A percentile compares a stretch with the other conserved stretches of the same genome.
Conservation (phyloP, 1,284 basidiomycete species). For the Entoloma clypeatum region DNA sequence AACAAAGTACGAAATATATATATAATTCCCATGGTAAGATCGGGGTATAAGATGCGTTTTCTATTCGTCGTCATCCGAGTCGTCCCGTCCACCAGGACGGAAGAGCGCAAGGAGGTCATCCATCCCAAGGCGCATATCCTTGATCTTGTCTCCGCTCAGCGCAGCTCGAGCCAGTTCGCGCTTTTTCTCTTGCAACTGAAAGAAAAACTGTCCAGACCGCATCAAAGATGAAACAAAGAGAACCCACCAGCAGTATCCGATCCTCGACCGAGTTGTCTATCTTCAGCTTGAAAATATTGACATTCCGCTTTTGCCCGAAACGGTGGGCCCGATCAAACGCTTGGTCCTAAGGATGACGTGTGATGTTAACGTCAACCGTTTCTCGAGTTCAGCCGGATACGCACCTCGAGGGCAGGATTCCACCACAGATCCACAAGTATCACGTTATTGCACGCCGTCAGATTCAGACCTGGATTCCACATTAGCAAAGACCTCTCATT, state of each 20-base stretch:
- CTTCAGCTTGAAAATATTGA: conserved; percentile 92
- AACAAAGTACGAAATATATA: background rate
- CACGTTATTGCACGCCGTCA: conserved; percentile 94
- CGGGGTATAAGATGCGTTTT: conserved; percentile 3
- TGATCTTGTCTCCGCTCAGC: conserved; percentile 83
- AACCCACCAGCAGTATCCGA: conserved; percentile 67
- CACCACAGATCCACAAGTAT: conserved; percentile 95
- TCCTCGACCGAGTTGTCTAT: conserved; percentile 89
- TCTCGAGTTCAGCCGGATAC: conserved; percentile 10
- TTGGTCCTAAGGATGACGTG: conserved; percentile 56
- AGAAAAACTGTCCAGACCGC: conserved; percentile 1
- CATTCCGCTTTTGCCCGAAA: conserved; percentile 82
- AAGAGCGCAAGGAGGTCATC: conserved; percentile 83
- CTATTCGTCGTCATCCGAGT: conserved; percentile 55
- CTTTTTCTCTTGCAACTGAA: conserved; percentile 82
- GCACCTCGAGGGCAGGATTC: conserved; percentile 83
- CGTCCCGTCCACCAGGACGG: conserved; percentile 49
- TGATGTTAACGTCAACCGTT: background rate
- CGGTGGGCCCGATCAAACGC: conserved; percentile 93
- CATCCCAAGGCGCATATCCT: conserved; percentile 80
- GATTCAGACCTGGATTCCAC: conserved; percentile 68
- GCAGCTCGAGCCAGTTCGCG: conserved; percentile 82
- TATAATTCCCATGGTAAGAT: conserved; percentile 4
- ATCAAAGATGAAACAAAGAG: background rate
- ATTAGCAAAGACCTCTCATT: conserved; percentile 5